Base-by-base conservation (phyloP, 495 filamentous ascomycete genomes). In the Penicillium manginii region DNA sequence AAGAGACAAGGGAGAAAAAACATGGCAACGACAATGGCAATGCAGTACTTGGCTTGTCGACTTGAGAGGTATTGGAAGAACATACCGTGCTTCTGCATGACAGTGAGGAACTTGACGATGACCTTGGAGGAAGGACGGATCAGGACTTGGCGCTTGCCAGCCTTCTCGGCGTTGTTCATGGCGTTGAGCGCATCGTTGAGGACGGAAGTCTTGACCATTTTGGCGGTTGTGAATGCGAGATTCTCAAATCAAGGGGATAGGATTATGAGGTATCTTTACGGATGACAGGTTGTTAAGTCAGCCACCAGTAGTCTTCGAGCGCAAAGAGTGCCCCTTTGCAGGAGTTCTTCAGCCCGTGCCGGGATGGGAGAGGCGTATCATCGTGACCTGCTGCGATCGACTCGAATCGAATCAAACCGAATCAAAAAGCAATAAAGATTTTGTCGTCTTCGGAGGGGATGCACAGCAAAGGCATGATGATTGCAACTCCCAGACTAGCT, bases 161-260 rank as follows among this genome's bases (percentile, higher is more conserved):
- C 83, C 88, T 98, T 97, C 86, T 98, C 94, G 84, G 94, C 94
- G 77, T 98, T 98, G 91, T 98, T 98, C 88, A 98, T 96, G 84
- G 88, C 86, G 77, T 98, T 98, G 67, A 98, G 91, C 77, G 93
- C 91, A 88, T 98, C 94, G 84, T 98, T 96, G 74, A 98, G 92
- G 75, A 96, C 92, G 73, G 91, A 96, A 68, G 94, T 97, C 81
- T 90, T 91, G 81, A 97, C 93, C 94, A 98, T 98, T 74, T 86
- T 97, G 84, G 74, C 85, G 85, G 81, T 77, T 66, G 57, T 71
- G 74, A 81, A 81, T 82, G 71, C 71, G 81, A 88, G 86, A 87
- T 96, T 93, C 90, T 96, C 90, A 92, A 87, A 84, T 88, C 43
- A 48, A 70, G 58, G 59, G 66, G 65, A 63, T 54, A 70, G 78